Conservation (phyloP, 2,329 filamentous ascomycete species). For the Dactylellina drechsleri region DNA sequence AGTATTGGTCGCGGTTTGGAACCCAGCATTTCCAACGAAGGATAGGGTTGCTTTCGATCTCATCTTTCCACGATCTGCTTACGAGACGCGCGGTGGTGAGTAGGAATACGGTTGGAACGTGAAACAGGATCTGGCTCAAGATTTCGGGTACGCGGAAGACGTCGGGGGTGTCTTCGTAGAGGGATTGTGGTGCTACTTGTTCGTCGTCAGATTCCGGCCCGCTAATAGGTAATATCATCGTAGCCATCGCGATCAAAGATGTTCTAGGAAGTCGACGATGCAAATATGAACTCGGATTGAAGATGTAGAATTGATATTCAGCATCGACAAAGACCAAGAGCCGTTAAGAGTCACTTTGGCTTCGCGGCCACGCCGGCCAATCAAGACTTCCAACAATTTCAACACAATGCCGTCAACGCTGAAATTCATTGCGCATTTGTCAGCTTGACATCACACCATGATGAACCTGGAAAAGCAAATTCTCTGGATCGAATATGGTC, state of each 20-base stretch:
- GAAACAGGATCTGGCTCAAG: constrained; percentile 30
- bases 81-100: constrained; percentile 26
- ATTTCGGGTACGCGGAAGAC: constrained; percentile 41
- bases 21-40: constrained; percentile 37
- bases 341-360: no score
- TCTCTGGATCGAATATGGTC: no score
- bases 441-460: no score
- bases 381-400: no score
- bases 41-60: constrained; percentile 36
- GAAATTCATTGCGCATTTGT: no score
- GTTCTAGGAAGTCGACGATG: background rate
- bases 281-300: background rate
- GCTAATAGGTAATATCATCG: background rate
- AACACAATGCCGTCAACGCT: no score
- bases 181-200: background rate
- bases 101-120: constrained; percentile 29
- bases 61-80: constrained; percentile 29
- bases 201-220: background rate
- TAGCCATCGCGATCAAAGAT: background rate
- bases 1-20: constrained; percentile 19
- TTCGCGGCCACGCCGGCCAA: no score
- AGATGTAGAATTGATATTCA: no score
- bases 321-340: no score
- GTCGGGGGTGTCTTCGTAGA: background rate
- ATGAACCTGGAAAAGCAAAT: no score